Evolutionary conservation across 306 rosid genomes (phyloP).

Genomic region (Luffa acutangula): DNA sequence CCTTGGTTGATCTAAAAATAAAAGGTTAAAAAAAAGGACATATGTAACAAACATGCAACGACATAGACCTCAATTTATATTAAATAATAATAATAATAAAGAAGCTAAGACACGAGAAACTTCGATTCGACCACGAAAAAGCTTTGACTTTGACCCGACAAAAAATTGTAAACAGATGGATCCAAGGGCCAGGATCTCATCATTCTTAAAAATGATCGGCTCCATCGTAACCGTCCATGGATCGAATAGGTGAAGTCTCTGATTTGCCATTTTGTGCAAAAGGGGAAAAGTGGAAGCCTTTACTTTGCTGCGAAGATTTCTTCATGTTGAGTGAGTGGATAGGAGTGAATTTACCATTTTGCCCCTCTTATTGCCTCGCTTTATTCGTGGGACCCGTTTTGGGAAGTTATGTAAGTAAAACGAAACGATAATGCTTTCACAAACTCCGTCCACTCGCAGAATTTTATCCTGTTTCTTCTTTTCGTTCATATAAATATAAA

Average conservation of each 20-base stretch:
- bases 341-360: background rate
- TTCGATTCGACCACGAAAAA: background rate
- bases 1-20: too few relatives aligned
- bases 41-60: too few relatives aligned
- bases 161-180: background rate
- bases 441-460: background rate
- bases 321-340: background rate
- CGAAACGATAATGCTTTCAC: background rate
- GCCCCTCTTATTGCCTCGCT: background rate
- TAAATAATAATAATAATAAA: too few relatives aligned
- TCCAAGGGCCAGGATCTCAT: background rate
- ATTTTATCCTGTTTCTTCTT: background rate
- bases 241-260: background rate
- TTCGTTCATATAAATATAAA: background rate
- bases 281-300: background rate
- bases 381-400: background rate
- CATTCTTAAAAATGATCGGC: background rate
- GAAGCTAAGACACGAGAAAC: background rate
- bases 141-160: background rate
- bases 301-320: background rate
- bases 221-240: background rate
- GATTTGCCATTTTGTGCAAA: background rate
- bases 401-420: background rate
- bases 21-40: too few relatives aligned
- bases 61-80: too few relatives aligned